Conservation (phyloP, 2,329 filamentous ascomycete genomes). For the Hypoxylon sp. region DNA sequence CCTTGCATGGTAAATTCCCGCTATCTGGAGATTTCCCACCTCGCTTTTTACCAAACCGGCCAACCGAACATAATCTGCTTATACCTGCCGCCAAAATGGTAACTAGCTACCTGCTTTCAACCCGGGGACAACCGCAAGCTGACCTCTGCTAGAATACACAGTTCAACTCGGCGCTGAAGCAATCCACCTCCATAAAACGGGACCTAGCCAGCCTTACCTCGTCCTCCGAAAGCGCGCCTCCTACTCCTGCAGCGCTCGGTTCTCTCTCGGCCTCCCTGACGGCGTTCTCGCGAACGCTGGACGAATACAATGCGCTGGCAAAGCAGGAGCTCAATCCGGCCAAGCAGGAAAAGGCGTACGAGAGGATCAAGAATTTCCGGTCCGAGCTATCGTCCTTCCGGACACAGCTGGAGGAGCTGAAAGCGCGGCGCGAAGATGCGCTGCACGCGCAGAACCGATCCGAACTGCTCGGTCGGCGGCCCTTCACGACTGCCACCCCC, state of each 20-base stretch:
- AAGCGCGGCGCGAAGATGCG: slow-evolving; percentile 80
- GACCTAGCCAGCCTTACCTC: slow-evolving; percentile 79
- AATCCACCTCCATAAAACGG: slow-evolving; percentile 82
- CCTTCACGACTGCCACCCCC: slow-evolving; percentile 81
- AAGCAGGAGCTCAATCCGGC: slow-evolving; percentile 89
- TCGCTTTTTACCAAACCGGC: neutral
- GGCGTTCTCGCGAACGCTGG: slow-evolving; percentile 87
- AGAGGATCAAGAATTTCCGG: slow-evolving; percentile 88
- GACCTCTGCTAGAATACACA: slow-evolving; percentile 75
- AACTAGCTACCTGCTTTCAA: neutral
- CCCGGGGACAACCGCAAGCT: neutral
- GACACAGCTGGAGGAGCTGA: slow-evolving; percentile 80
- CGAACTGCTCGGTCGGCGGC: slow-evolving; percentile 87
- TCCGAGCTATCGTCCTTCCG: slow-evolving; percentile 85
- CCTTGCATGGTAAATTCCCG: neutral
- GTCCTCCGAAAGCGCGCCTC: slow-evolving; percentile 57
- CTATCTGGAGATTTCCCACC: neutral
- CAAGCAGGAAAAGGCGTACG: slow-evolving; percentile 91
- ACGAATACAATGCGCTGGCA: slow-evolving; percentile 89
- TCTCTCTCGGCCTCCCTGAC: slow-evolving; percentile 76
- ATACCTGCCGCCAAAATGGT: slow-evolving; percentile 25
- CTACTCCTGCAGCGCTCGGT: slow-evolving; percentile 69
- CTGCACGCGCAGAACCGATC: slow-evolving; percentile 74
- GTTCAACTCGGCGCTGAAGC: slow-evolving; percentile 89
- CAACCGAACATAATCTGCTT: neutral